Evolutionary conservation across 305 asterid genomes (phyloP), one percentile per base, ranked within the genome.

Genomic region (Fraxinus floribunda): DNA sequence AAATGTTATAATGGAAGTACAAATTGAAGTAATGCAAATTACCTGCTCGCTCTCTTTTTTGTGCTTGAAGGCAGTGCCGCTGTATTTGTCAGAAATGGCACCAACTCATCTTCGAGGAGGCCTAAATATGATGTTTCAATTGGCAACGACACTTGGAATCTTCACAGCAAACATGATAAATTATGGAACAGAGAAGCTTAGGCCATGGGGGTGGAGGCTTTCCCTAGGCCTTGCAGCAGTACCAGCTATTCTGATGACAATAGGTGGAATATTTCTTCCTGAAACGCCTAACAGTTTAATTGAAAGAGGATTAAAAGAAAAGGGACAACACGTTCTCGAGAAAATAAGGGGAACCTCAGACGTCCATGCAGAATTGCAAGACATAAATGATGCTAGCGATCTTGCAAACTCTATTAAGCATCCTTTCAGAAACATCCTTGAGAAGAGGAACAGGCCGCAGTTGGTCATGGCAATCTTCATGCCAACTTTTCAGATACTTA

Each of bases 151-250:
- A 0, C 89, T 92, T 0, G 98, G 98, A 22, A 94, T 96, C 78
- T 96, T 96, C 95, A 90, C 95, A 0, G 99, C 99, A 9, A 96
- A 96, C 87, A 92, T 96, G 98, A 89, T 96, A 38, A 96, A 93
- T 71, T 96, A 83, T 34, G 99, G 97, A 10, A 96, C 98, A 2
- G 78, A 86, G 52, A 94, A 93, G 85, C 88, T 96, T 76, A 86
- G 80, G 62, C 98, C 98, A 1, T 94, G 94, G 98, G 99, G 99
- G 0, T 96, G 99, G 99, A 81, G 99, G 76, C 94, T 94, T 34
- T 96, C 99, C 0, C 89, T 96, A 2, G 99, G 99, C 77, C 92
- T 96, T 0, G 99, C 99, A 9, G 94, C 93, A 34, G 90, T 11
- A 1, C 99, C 99, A 0, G 98, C 99, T 0, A 5, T 87, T 6